A percentile compares a stretch with the other conserved stretches of the same genome.
Conservation (phyloP, 2,329 filamentous ascomycete species). For the Aureobasidium sp. region DNA sequence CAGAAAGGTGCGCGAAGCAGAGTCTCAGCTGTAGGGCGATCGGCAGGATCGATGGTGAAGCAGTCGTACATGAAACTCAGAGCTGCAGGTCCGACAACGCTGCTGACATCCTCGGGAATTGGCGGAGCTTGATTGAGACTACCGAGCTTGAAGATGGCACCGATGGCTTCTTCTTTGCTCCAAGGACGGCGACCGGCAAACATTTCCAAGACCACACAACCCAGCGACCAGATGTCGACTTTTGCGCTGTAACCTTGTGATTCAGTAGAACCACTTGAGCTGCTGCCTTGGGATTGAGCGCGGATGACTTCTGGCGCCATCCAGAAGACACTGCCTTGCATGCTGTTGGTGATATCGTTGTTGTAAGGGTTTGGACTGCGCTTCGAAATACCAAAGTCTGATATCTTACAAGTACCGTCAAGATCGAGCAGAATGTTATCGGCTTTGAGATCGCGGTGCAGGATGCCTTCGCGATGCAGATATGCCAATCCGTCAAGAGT, state of each 20-base stretch:
- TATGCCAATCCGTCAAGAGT: slow-evolving; percentile 84
- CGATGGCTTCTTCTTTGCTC: slow-evolving; percentile 95
- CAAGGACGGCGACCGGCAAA: slow-evolving; percentile 90
- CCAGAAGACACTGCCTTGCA: slow-evolving; percentile 99
- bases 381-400: slow-evolving; percentile 97
- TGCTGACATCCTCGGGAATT: slow-evolving; percentile 84
- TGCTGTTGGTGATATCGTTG: slow-evolving; percentile 92
- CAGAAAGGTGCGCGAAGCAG: slow-evolving; percentile 81
- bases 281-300: slow-evolving; percentile 58
- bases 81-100: slow-evolving; percentile 72
- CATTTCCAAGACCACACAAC: slow-evolving; percentile 97
- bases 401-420: slow-evolving; percentile 97
- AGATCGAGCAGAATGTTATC: slow-evolving; percentile 95
- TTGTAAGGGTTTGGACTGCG: slow-evolving; percentile 98
- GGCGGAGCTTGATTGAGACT: slow-evolving; percentile 85
- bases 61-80: slow-evolving; percentile 97
- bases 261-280: slow-evolving; percentile 7
- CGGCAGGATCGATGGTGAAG: slow-evolving; percentile 86
- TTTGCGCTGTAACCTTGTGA: slow-evolving; percentile 83
- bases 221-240: slow-evolving; percentile 96
- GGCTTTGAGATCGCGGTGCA: slow-evolving; percentile 93
- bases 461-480: slow-evolving; percentile 84
- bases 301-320: slow-evolving; percentile 98
- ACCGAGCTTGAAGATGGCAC: slow-evolving; percentile 97
- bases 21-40: slow-evolving; percentile 86